phyloP scores from a whole-genome alignment of 805 yeast genomes.

The Zygosaccharomyces pseudorouxii region DNA sequence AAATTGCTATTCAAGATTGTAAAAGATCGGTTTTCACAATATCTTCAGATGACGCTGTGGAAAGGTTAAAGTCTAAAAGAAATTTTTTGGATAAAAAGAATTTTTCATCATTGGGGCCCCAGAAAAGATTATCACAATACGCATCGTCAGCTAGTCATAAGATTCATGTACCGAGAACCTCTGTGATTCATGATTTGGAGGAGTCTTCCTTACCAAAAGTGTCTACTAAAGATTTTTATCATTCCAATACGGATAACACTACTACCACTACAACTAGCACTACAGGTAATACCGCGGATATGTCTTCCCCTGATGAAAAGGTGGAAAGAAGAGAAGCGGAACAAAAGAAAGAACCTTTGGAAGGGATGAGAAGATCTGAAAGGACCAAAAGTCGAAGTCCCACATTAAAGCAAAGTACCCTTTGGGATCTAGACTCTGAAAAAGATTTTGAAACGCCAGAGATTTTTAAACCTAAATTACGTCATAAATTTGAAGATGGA shows the following conservation, averaged over 20 bases:
- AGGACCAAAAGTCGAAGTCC: conserved; percentile 14
- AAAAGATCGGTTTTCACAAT: not conserved
- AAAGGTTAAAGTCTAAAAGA: conserved; percentile 1
- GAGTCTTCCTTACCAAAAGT: conserved; percentile 4
- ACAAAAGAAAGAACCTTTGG: not conserved
- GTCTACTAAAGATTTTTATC: conserved; percentile 4
- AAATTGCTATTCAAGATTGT: conserved; percentile 6
- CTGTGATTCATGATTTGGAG: not conserved
- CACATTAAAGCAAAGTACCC: conserved; percentile 9
- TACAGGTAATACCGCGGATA: not conserved
- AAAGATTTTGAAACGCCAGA: conserved; percentile 25
- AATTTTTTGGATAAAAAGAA: conserved; percentile 10
- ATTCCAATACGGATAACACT: not conserved
- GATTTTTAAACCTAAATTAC: conserved; percentile 41
- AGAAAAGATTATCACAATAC: conserved; percentile 6
- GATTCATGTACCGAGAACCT: conserved; percentile 4
- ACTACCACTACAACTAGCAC: not conserved
- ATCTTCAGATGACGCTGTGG: conserved; percentile 4
- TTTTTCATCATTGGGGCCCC: conserved; percentile 8
- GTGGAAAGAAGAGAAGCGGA: not conserved
- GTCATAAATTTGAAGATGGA: conserved; percentile 50
- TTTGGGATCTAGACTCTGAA: conserved; percentile 15
- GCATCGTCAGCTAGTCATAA: conserved; percentile 6
- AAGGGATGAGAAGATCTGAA: conserved; percentile 9
- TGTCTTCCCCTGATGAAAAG: not conserved